Evolutionary conservation across 2,329 filamentous ascomycete species (phyloP).

Genomic region (Davidsoniella eucalypti): DNA sequence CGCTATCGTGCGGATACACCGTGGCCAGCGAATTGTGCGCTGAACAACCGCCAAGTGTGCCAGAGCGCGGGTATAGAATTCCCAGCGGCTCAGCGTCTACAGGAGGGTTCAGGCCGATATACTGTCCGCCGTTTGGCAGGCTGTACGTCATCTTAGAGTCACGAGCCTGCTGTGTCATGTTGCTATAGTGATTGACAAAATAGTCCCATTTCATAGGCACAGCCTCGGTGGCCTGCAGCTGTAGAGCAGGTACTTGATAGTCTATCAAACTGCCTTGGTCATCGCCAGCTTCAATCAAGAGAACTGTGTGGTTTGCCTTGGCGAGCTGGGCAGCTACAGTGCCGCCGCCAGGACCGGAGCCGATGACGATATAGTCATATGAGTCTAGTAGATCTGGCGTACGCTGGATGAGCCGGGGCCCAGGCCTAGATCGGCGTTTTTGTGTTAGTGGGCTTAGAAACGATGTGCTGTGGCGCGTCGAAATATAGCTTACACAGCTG

Average conservation of each 20-base stretch:
- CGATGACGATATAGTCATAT: constrained; percentile 46
- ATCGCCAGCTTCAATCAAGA: constrained; percentile 42
- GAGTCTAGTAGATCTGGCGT: neutral
- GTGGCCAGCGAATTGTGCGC: constrained; percentile 20
- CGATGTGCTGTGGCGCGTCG: no score
- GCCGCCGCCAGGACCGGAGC: constrained; percentile 38
- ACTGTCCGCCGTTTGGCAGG: constrained; percentile 22
- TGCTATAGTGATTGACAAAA: constrained; percentile 43
- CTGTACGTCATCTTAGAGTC: constrained; percentile 34
- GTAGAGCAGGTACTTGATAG: constrained; percentile 17
- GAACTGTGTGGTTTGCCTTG: constrained; percentile 35
- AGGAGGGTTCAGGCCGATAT: constrained; percentile 10
- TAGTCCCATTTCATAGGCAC: constrained; percentile 34
- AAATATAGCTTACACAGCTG: no score
- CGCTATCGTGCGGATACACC: constrained; percentile 19
- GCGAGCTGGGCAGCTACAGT: constrained; percentile 39
- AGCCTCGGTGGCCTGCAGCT: constrained; percentile 17
- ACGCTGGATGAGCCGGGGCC: no score
- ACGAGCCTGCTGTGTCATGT: constrained; percentile 17
- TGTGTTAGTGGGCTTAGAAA: no score
- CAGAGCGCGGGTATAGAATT: constrained; percentile 24
- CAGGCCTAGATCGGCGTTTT: no score
- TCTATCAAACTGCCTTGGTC: constrained; percentile 27
- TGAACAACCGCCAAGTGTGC: constrained; percentile 22
- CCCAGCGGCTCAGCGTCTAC: constrained; percentile 24